Base-by-base conservation (phyloP, 2,329 filamentous ascomycete species). In the Tolypocladium tropicale region DNA sequence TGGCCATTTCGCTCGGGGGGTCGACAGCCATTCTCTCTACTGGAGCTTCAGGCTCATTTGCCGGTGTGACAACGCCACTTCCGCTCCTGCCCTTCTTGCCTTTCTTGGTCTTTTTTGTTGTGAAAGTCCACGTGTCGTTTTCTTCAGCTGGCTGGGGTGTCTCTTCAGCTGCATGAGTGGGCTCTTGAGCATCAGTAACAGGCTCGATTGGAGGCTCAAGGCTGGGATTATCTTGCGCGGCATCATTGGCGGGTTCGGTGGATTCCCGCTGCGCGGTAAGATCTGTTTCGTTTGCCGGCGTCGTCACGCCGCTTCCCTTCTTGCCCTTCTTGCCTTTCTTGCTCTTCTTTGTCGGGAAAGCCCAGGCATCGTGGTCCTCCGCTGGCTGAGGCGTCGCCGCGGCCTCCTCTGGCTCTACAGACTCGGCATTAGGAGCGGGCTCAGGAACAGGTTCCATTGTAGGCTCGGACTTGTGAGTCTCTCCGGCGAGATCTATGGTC, bases 251-350 rank as follows among this genome's bases (percentile, higher is more conserved):
- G 12, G 43, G 14, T 48, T 16, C 46, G 18, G 25, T 30, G 14
- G n/a, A 28, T 7, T 55, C 53, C 4, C n/a, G 10, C 18, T 12
- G 33, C 11, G 53, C 23, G 9, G n/a, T 4, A 33, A 18, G 16
- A 21, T 51, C 28, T 11, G 46, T n/a, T 34, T 52, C 53, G 10
- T 43, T 21, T 6, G 49, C 37, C 14, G 41, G 48, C 6, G 52
- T 57, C 28, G 52, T 39, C 11, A 34, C 30, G 14, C 39, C 57
- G 25, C 52, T 55, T 7, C 25, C 43, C 59, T 59, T 63, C 60
- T 62, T 23, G n/a, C 39, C 6, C 39, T 43, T 69, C 64, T 61
- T 65, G 69, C 65, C 66, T 56, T 76, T 74, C 63, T 74, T 73
- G 14, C 66, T 64, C 55, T 71, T 71, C 57, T 73, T 71, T 12